phyloP scores from a whole-genome alignment of 1,284 basidiomycete genomes.

The Schizophyllum amplum region DNA sequence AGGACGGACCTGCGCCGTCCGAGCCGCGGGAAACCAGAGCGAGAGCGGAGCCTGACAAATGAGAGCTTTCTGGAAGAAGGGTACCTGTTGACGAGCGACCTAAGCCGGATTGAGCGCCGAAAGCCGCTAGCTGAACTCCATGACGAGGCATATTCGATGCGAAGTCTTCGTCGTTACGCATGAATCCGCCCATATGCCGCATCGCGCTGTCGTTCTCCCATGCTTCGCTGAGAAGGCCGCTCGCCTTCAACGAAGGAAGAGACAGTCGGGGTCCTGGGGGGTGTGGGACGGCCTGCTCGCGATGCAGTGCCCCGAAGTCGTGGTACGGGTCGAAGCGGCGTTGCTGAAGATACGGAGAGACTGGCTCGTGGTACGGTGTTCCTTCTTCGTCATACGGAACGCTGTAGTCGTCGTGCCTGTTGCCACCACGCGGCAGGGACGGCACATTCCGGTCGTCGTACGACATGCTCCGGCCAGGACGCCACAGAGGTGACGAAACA shows the following conservation, averaged over 20 bases:
- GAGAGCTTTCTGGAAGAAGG: too few relatives aligned
- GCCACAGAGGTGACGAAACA: too few relatives aligned
- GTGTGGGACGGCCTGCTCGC: background rate
- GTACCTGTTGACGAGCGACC: too few relatives aligned
- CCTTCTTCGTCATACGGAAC: background rate
- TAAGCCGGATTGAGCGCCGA: too few relatives aligned
- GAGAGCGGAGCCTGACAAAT: too few relatives aligned
- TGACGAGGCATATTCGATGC: background rate
- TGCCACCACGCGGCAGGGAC: background rate
- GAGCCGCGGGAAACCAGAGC: too few relatives aligned
- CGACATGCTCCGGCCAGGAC: too few relatives aligned
- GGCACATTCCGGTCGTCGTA: too few relatives aligned
- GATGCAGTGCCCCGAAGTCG: background rate
- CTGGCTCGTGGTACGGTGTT: background rate
- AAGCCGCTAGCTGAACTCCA: too few relatives aligned
- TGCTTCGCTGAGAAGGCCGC: background rate
- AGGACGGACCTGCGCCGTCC: too few relatives aligned
- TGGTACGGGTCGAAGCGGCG: background rate
- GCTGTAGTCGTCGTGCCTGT: too few relatives aligned
- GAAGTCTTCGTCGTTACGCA: background rate
- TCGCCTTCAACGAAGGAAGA: background rate
- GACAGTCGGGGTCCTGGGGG: background rate
- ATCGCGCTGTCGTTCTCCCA: background rate
- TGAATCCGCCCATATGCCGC: background rate
- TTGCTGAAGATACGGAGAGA: background rate